Conservation (phyloP, 2,329 filamentous ascomycete genomes). For the Stromatinia cepivora region DNA sequence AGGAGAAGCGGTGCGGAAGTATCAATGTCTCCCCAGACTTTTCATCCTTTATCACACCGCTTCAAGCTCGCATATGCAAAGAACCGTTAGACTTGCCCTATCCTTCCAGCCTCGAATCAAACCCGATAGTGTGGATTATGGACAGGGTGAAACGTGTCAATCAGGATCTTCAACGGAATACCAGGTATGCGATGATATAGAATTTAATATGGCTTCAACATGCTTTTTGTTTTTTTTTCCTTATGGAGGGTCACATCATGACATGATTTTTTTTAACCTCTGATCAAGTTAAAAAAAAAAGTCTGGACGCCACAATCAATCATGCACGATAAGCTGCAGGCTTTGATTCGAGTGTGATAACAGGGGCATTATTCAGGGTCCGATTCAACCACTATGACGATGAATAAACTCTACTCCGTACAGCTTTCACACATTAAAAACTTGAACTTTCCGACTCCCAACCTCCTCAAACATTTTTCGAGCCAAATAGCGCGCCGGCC, state of each 20-base stretch:
- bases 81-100: slow-evolving; percentile 15
- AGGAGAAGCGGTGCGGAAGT: neutral
- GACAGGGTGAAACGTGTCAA: slow-evolving; percentile 31
- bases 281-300: slow-evolving; percentile 6
- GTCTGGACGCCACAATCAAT: neutral
- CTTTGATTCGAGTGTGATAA: neutral
- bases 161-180: slow-evolving; percentile 31
- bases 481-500: slow-evolving; percentile 25
- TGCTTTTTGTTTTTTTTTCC: neutral
- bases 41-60: slow-evolving; percentile 16
- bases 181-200: slow-evolving; percentile 28
- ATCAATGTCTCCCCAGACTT: slow-evolving; percentile 8
- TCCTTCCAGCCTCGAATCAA: slow-evolving; percentile 20
- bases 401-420: neutral
- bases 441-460: slow-evolving; percentile 6
- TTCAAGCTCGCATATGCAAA: slow-evolving; percentile 20
- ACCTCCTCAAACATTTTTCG: slow-evolving; percentile 21
- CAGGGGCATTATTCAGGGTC: neutral
- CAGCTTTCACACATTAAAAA: neutral
- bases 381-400: neutral
- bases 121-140: slow-evolving; percentile 30
- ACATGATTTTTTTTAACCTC: neutral
- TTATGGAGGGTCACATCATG: neutral
- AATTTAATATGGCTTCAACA: slow-evolving; percentile 17
- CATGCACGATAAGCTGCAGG: neutral